These are phyloP conservation scores for Tephrocybe rancida DNA, from an alignment of 768 basidiomycete species.

Conservation along the genomic window DNA sequence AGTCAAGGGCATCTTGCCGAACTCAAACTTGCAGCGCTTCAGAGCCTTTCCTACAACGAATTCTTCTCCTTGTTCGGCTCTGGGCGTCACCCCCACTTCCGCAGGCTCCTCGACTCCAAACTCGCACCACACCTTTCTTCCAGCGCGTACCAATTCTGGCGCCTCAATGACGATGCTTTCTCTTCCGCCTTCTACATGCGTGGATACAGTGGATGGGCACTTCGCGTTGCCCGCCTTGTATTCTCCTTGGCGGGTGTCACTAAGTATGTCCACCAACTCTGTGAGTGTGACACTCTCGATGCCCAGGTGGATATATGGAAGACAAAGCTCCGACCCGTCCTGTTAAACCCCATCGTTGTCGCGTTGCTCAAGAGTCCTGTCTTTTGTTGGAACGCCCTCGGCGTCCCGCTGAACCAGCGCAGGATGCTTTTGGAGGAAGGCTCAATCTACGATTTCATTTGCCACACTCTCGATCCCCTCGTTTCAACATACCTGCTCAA, in stretches of 20 bases:
- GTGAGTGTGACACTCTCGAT: constrained; percentile 50
- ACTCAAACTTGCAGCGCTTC: constrained; percentile 72
- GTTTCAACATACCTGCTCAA: constrained; percentile 52
- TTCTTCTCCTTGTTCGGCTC: constrained; percentile 71
- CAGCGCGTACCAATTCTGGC: constrained; percentile 79
- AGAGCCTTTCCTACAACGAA: constrained; percentile 56
- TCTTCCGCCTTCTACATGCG: constrained; percentile 65
- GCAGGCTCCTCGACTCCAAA: constrained; percentile 56
- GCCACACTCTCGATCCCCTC: constrained; percentile 54
- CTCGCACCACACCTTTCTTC: constrained; percentile 72
- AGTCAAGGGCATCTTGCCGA: constrained; percentile 80
- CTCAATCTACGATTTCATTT: constrained; percentile 49
- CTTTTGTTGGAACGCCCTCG: constrained; percentile 80
- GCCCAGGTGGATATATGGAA: constrained; percentile 69
- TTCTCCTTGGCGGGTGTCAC: constrained; percentile 63
- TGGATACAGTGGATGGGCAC: constrained; percentile 70
- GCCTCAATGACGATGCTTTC: constrained; percentile 52
- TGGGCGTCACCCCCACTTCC: constrained; percentile 63
- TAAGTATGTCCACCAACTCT: constrained; percentile 56
- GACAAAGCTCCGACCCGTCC: constrained; percentile 57
- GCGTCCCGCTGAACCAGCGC: constrained; percentile 73
- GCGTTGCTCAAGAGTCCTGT: constrained; percentile 52
- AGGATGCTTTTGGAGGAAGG: constrained; percentile 59
- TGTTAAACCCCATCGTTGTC: constrained; percentile 60
- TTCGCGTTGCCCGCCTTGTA: constrained; percentile 59